Conservation (phyloP, 1,284 basidiomycete genomes). For the Phellopilus nigrolimitatus region DNA sequence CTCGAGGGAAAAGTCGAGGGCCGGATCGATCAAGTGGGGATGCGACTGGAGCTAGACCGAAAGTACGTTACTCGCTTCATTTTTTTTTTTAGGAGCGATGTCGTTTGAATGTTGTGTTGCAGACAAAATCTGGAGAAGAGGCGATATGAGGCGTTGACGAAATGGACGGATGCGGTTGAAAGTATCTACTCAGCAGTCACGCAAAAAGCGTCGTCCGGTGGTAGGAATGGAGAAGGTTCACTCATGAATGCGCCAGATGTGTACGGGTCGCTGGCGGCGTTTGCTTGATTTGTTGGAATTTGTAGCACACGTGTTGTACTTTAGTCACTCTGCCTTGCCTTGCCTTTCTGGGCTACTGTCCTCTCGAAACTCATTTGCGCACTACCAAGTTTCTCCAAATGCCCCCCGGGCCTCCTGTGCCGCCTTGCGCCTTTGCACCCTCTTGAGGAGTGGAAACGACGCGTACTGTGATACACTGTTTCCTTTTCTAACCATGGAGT, state of each 20-base stretch:
- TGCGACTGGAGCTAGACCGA: conserved; percentile 84
- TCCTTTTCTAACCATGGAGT: conserved; percentile 22
- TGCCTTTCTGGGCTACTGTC: background rate
- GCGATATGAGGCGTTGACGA: conserved; percentile 76
- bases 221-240: conserved; percentile 27
- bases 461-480: background rate
- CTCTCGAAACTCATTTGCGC: background rate
- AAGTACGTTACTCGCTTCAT: conserved; percentile 52
- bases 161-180: conserved; percentile 77
- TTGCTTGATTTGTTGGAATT: conserved; percentile 73
- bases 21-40: conserved; percentile 92
- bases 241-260: conserved; percentile 7
- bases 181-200: conserved; percentile 67
- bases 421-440: background rate
- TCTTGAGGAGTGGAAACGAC: background rate
- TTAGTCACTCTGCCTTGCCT: conserved; percentile 33
- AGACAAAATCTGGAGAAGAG: conserved; percentile 82
- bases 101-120: conserved; percentile 12
- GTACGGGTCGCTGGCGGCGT: conserved; percentile 3
- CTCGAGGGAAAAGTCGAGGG: conserved; percentile 94
- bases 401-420: background rate
- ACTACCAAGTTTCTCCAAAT: background rate
- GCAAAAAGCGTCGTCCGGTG: conserved; percentile 53
- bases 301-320: conserved; percentile 89
- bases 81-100: background rate